Evolutionary conservation across 768 basidiomycete species (phyloP).

Genomic region (Jaapia argillacea): DNA sequence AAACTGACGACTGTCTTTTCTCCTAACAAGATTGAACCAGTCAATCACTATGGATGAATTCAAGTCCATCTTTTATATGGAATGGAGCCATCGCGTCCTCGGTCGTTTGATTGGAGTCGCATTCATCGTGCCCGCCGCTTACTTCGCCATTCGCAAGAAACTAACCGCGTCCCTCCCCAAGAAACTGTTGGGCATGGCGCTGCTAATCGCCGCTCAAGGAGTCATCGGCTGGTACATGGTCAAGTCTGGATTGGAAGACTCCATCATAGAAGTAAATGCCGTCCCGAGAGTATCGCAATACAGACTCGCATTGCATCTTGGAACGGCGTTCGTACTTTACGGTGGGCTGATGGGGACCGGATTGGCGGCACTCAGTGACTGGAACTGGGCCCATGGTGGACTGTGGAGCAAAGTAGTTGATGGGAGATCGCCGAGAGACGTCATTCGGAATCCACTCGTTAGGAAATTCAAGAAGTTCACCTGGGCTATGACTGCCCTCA

Average conservation of each 20-base stretch:
- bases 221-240: conserved; percentile 99
- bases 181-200: conserved; percentile 60
- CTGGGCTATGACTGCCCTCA: conserved; percentile 60
- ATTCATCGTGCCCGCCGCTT: conserved; percentile 78
- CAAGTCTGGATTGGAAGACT: conserved; percentile 84
- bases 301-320: conserved; percentile 88
- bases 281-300: conserved; percentile 97
- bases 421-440: conserved; percentile 28
- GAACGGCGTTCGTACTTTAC: conserved; percentile 87
- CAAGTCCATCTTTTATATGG: conserved; percentile 96
- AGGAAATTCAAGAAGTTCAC: conserved; percentile 48
- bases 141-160: conserved; percentile 64
- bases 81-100: conserved; percentile 92
- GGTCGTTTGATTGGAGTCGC: conserved; percentile 79
- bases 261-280: conserved; percentile 68
- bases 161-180: conserved; percentile 53
- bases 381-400: conserved; percentile 53
- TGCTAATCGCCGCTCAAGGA: conserved; percentile 86
- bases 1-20: conserved; percentile 1
- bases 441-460: conserved; percentile 48
- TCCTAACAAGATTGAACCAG: conserved; percentile 64
- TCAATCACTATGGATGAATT: conserved; percentile 83
- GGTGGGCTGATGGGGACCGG: conserved; percentile 85
- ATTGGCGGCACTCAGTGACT: conserved; percentile 67
- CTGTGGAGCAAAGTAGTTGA: conserved; percentile 45